Evolutionary conservation across 2,329 filamentous ascomycete genomes (phyloP), one percentile per base, ranked within the genome.

Genomic region (Endocalyx cinctus): DNA sequence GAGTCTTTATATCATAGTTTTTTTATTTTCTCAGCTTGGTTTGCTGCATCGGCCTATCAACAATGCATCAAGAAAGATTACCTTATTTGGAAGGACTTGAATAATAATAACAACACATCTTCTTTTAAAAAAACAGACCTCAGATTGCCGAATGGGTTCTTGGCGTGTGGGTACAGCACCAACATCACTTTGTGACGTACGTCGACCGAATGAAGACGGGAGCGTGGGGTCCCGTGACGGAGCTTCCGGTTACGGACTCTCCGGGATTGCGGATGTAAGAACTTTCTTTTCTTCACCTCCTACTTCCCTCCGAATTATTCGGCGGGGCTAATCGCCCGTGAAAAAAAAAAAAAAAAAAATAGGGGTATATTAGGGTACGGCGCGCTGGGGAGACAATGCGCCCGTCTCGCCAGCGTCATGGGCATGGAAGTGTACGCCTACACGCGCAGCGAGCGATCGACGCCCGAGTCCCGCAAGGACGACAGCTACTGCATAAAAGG

Each of bases 361-460:
- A 57, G 54, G 13, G 55, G 57, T 12, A 53, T 65, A 17, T 50
- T 66, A n/a, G 62, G 63, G 12, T 67, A 67, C 40, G 62, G 64
- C 10, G 55, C 57, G 18, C 66, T 67, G 33, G 63, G 63, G 5
- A 47, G 63, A 11, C 59, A 66, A 35, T 51, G 51, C 17, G 64
- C 60, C 2, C 54, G 57, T 5, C 64, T 81, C 10, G 68, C 69
- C 6, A 64, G 63, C 10, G 70, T 74, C 5, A 55, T 82, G 48
- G 80, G 79, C 10, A 79, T 82, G 72, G 65, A 74, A 26, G 72
- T 86, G 1, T 63, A 82, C 41, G 81, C 81, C 1, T 83, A 79
- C 57, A 85, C 81, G 4, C 77, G 77, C 2, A 69, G 65, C 2
- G 70, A 77, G 3, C 73, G 77, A 22, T 46, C 62, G 6, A 83